A percentile compares a stretch with the other conserved stretches of the same genome.
Evolutionary conservation across 148 eudicot genomes (phyloP).

Genomic region (Vaccinium corymbosum): DNA sequence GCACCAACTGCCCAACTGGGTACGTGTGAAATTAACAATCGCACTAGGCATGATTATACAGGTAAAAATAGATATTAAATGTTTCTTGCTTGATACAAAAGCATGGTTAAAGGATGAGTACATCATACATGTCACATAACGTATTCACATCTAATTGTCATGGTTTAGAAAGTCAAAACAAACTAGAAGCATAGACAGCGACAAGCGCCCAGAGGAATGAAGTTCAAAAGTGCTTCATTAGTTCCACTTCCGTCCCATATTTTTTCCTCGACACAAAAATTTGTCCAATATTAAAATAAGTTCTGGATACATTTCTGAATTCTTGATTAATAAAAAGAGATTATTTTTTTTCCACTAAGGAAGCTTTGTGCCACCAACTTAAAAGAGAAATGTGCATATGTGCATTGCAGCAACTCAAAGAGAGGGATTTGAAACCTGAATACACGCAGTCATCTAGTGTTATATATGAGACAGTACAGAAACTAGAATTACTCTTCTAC

Average conservation of each 20-base stretch:
- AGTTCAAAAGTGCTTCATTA: not conserved
- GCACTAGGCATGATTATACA: not conserved
- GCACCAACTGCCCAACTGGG: not conserved
- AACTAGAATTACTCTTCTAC: conserved; percentile 24
- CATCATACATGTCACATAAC: not conserved
- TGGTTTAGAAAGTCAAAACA: not conserved
- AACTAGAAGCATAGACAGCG: not conserved
- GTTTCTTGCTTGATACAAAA: not conserved
- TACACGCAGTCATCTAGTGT: not conserved
- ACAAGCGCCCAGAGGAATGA: not conserved
- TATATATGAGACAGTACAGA: not conserved
- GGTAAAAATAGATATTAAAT: not conserved
- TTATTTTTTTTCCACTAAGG: not conserved
- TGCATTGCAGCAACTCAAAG: conserved; percentile 7
- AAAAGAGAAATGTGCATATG: not conserved
- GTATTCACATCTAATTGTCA: not conserved
- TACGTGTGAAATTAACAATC: not conserved
- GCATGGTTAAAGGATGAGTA: not conserved
- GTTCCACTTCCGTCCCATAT: not conserved
- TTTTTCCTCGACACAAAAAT: not conserved
- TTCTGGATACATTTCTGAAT: not conserved
- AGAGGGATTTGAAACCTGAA: not conserved
- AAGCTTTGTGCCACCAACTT: conserved; percentile 1
- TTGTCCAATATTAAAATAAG: not conserved
- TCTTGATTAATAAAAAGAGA: not conserved